phyloP scores from a whole-genome alignment of 371 early-diverging fungal genomes.

The Mucor indicus region DNA sequence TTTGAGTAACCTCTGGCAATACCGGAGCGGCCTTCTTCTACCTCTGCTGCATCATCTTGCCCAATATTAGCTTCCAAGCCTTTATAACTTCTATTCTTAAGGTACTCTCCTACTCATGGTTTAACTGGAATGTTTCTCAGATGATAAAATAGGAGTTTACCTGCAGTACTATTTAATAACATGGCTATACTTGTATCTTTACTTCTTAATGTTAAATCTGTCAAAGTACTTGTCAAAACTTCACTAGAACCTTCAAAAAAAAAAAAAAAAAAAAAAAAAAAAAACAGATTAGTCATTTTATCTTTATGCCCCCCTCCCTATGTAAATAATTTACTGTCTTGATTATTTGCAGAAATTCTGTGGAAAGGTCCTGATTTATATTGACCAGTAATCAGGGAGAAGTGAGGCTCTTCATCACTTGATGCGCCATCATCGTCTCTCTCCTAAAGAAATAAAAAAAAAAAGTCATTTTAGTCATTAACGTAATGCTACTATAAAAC shows the following conservation, averaged over 20 bases:
- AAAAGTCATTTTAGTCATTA: not conserved
- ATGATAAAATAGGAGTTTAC: conserved; percentile 6
- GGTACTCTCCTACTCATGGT: conserved; percentile 49
- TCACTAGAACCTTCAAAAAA: conserved; percentile 13
- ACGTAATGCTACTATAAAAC: not conserved
- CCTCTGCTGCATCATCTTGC: conserved; percentile 60
- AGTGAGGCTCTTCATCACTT: conserved; percentile 79
- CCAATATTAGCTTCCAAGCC: conserved; percentile 78
- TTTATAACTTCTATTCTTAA: conserved; percentile 70
- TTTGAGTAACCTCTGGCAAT: conserved; percentile 81
- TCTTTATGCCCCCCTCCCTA: no score
- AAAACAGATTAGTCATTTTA: not conserved
- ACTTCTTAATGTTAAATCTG: conserved; percentile 57
- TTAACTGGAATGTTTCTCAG: conserved; percentile 1
- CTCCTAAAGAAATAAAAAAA: conserved; percentile 19
- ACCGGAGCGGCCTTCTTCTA: conserved; percentile 81
- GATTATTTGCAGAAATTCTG: conserved; percentile 19
- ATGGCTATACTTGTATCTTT: conserved; percentile 61
- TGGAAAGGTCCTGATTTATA: conserved; percentile 58
- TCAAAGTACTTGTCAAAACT: conserved; percentile 35
- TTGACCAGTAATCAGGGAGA: conserved; percentile 86
- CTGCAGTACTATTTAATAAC: conserved; percentile 77
- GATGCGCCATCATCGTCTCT: conserved; percentile 42
- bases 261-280: not conserved
- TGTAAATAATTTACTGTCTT: conserved; percentile 25